Conservation (phyloP, 2,329 filamentous ascomycete genomes). For the Podosphaera fusca region DNA sequence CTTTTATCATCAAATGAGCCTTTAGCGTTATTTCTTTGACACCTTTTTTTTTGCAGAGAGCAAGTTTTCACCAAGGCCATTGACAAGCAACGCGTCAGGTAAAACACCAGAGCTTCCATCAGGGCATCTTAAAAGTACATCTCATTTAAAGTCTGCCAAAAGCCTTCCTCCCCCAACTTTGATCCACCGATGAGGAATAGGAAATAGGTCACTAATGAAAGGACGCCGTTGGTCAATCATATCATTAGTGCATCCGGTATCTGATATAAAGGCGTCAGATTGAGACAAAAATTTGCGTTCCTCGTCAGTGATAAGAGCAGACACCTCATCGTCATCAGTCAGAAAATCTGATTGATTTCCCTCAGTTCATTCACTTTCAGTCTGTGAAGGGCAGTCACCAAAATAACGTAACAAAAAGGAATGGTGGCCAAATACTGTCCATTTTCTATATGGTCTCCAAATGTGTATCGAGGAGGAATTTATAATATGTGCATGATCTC, state of each 20-base stretch:
- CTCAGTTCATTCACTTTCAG: neutral
- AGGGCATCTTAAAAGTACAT: neutral
- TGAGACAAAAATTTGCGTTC: neutral
- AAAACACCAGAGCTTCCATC: neutral
- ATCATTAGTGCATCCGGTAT: neutral
- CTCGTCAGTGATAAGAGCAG: constrained; percentile 1
- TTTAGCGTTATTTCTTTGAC: neutral
- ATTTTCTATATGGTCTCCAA: too few species aligned
- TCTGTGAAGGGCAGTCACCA: too few species aligned
- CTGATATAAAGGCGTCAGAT: too few species aligned
- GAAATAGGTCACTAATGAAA: too few species aligned
- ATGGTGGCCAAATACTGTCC: too few species aligned
- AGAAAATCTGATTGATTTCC: neutral
- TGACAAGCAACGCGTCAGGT: neutral
- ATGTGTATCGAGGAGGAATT: too few species aligned
- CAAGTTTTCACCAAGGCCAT: neutral
- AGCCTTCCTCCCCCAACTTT: neutral
- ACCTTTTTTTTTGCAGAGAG: neutral
- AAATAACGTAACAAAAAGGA: too few species aligned
- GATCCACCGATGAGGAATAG: neutral
- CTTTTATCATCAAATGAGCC: neutral
- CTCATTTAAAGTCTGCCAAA: neutral
- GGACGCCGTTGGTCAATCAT: neutral
- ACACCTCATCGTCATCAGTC: neutral
- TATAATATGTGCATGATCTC: too few species aligned